phyloP scores from a whole-genome alignment of 1,284 basidiomycete genomes.

The Golubevia sp. region DNA sequence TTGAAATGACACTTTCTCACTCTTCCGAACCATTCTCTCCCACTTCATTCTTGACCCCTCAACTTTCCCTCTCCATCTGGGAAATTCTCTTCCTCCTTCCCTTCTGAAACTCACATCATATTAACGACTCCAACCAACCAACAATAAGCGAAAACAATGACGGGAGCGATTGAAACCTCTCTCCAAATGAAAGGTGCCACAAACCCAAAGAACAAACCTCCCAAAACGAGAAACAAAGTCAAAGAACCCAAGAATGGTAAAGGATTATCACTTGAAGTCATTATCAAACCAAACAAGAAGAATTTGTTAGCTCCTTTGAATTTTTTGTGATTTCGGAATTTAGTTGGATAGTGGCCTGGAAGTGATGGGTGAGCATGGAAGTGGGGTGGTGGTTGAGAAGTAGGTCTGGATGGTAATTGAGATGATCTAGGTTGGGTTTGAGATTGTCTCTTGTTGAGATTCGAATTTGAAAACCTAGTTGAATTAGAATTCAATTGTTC shows the following conservation, averaged over 20 bases:
- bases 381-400: background rate
- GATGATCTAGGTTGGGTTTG: background rate
- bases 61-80: background rate
- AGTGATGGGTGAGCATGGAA: background rate
- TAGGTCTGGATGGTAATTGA: constrained; percentile 1
- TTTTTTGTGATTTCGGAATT: constrained; percentile 16
- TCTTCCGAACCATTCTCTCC: no score
- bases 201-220: constrained; percentile 46
- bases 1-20: no score
- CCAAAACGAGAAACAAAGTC: constrained; percentile 28
- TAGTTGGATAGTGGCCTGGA: background rate
- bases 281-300: constrained; percentile 33
- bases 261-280: constrained; percentile 45
- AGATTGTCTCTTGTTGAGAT: background rate
- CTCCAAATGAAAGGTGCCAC: constrained; percentile 37
- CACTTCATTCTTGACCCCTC: no score
- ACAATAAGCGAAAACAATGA: constrained; percentile 41
- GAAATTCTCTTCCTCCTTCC: background rate
- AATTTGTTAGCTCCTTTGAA: constrained; percentile 41
- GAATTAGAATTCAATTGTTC: background rate
- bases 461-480: background rate
- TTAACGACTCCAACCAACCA: constrained; percentile 31
- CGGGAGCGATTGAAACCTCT: constrained; percentile 33
- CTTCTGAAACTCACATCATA: constrained; percentile 23
- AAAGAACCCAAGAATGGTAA: constrained; percentile 34